A percentile compares a stretch with the other conserved stretches of the same genome.
Conservation (phyloP, 352 stramenopile species). For the Pythium folliculosum region DNA sequence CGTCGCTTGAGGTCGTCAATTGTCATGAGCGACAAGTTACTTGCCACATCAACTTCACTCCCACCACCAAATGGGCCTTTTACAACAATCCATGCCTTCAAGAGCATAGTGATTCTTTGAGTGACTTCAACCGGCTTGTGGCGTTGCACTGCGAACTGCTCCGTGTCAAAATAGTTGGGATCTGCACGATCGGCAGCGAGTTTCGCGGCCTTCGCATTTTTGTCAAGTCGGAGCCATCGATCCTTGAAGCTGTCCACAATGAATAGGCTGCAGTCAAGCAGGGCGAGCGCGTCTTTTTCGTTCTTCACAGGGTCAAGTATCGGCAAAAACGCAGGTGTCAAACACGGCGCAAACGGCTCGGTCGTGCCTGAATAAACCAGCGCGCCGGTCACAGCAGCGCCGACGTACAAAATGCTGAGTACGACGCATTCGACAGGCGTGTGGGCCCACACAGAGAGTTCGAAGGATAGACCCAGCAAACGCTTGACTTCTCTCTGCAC, state of each 20-base stretch:
- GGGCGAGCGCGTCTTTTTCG: conserved; percentile 42
- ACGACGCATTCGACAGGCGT: conserved; percentile 64
- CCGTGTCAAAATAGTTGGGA: conserved; percentile 49
- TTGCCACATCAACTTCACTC: neutral
- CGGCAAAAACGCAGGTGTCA: conserved; percentile 52
- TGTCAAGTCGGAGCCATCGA: conserved; percentile 62
- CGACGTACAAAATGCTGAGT: conserved; percentile 71
- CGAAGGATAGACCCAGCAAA: conserved; percentile 52
- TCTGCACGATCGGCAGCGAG: conserved; percentile 29
- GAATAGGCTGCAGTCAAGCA: conserved; percentile 59
- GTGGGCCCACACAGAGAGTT: conserved; percentile 66
- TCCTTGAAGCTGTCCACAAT: conserved; percentile 64
- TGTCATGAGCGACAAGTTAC: conserved; percentile 6
- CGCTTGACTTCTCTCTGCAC: conserved; percentile 73
- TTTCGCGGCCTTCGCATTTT: conserved; percentile 35
- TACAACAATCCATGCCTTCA: conserved; percentile 64
- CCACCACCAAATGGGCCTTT: neutral
- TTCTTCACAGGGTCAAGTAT: conserved; percentile 44
- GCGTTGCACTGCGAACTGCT: conserved; percentile 56
- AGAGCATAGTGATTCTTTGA: conserved; percentile 45
- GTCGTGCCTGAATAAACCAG: conserved; percentile 24
- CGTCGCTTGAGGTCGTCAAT: conserved; percentile 7
- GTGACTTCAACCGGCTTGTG: conserved; percentile 59
- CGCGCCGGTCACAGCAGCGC: conserved; percentile 47
- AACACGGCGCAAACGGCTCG: neutral